phyloP scores from a whole-genome alignment of 108 stramenopile species.

The Nitzschia sp. region DNA sequence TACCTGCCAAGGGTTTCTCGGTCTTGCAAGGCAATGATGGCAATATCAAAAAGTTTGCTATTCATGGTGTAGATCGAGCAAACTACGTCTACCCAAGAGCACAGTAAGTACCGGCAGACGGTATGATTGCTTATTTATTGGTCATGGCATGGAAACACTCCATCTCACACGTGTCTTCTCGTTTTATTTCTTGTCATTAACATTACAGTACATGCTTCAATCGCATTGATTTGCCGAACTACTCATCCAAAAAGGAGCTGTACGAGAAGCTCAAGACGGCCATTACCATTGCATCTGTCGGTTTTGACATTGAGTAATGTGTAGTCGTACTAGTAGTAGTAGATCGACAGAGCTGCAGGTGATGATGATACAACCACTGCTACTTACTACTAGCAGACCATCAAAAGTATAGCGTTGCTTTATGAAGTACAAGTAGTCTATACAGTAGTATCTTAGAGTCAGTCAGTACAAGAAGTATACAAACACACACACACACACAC shows the following conservation, averaged over 20 bases:
- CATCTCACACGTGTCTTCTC: not conserved
- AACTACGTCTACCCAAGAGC: constrained; percentile 83
- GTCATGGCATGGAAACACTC: not conserved
- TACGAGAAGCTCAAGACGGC: constrained; percentile 73
- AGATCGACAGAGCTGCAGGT: not conserved
- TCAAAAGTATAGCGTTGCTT: too few relatives aligned
- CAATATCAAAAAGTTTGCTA: constrained; percentile 91
- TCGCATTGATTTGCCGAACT: constrained; percentile 90
- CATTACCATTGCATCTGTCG: constrained; percentile 75
- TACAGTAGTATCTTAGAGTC: too few relatives aligned
- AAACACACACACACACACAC: too few relatives aligned
- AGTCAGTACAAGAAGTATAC: too few relatives aligned
- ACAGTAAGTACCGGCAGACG: constrained; percentile 45
- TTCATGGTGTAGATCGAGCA: constrained; percentile 78
- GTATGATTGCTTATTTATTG: too few relatives aligned
- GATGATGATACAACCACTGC: too few relatives aligned
- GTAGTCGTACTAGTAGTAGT: not conserved
- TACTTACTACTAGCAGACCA: too few relatives aligned
- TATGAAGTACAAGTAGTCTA: too few relatives aligned
- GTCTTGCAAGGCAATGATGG: constrained; percentile 95
- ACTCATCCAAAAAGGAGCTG: constrained; percentile 69
- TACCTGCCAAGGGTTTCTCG: constrained; percentile 94
- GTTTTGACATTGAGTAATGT: constrained; percentile 87
- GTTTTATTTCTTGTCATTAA: not conserved
- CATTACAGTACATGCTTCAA: constrained; percentile 88